These are phyloP conservation scores for Rhodotorula sp. DNA, from an alignment of 1,284 basidiomycete genomes.

Conservation along the genomic window DNA sequence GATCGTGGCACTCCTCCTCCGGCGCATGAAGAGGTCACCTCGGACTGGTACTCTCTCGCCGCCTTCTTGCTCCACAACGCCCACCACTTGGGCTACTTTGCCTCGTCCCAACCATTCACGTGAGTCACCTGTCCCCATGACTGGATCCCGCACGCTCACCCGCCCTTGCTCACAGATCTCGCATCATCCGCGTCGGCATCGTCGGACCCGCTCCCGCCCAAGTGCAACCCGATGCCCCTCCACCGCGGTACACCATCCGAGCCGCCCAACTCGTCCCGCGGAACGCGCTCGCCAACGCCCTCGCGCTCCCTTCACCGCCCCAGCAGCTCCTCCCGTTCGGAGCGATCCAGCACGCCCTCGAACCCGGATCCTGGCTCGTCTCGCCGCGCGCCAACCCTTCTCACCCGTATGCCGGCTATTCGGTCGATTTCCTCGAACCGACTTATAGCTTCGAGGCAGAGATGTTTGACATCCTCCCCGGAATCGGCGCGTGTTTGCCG, in stretches of 20 bases:
- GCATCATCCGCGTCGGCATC: conserved; percentile 27
- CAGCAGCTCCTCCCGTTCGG: conserved; percentile 10
- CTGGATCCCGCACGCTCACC: not conserved
- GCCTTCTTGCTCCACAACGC: conserved; percentile 23
- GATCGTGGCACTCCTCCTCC: not conserved
- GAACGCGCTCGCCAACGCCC: conserved; percentile 12
- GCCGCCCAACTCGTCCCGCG: conserved; percentile 18
- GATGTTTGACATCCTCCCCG: conserved; percentile 20
- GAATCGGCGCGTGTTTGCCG: conserved; percentile 5
- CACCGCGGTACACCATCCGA: conserved; percentile 9
- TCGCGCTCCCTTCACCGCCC: not conserved
- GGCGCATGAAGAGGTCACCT: not conserved
- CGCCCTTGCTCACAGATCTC: conserved; percentile 20
- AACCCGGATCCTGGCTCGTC: conserved; percentile 14
- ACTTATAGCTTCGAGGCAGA: not conserved
- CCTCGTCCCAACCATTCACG: conserved; percentile 29
- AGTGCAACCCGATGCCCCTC: not conserved
- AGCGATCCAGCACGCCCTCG: conserved; percentile 10
- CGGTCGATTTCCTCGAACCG: conserved; percentile 28
- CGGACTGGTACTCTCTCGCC: conserved; percentile 19
- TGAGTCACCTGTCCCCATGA: not conserved
- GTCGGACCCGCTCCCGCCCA: not conserved
- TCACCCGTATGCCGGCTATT: conserved; percentile 31
- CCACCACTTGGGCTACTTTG: conserved; percentile 28
- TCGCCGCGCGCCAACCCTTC: conserved; percentile 12